phyloP scores from a whole-genome alignment of 2,329 filamentous ascomycete genomes.

The Xylaria polymorpha region DNA sequence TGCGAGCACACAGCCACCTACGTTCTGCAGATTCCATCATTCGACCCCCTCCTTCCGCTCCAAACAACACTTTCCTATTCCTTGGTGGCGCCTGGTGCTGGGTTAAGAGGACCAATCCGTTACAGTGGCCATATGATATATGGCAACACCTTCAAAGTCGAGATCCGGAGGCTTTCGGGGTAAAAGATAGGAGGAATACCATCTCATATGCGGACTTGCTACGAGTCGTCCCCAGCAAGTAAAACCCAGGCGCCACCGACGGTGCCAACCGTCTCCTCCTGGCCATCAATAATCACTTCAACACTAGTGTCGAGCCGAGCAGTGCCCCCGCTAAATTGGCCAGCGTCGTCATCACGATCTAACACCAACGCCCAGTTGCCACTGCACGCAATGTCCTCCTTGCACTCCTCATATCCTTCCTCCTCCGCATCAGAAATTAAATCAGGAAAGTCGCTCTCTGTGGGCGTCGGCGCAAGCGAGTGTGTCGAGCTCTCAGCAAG shows the following conservation, averaged over 20 bases:
- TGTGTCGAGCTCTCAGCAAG: constrained; percentile 38
- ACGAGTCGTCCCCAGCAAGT: constrained; percentile 48
- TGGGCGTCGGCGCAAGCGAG: constrained; percentile 26
- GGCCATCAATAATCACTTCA: constrained; percentile 23
- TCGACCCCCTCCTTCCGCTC: neutral
- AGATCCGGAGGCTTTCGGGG: constrained; percentile 43
- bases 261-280: constrained; percentile 23
- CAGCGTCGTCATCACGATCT: constrained; percentile 19
- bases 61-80: neutral
- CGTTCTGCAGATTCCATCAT: neutral
- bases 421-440: constrained; percentile 39
- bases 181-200: constrained; percentile 22
- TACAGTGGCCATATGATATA: constrained; percentile 21
- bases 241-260: constrained; percentile 44
- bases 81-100: constrained; percentile 38
- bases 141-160: constrained; percentile 36
- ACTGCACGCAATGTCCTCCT: constrained; percentile 18
- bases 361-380: constrained; percentile 41
- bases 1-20: constrained; percentile 42
- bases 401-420: constrained; percentile 26
- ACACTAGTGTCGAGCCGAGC: constrained; percentile 1
- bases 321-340: neutral
- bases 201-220: constrained; percentile 46
- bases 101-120: constrained; percentile 44
- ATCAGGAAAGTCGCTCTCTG: constrained; percentile 36